phyloP scores from a whole-genome alignment of 257 asterid genomes.

The Solanum tacnaense region DNA sequence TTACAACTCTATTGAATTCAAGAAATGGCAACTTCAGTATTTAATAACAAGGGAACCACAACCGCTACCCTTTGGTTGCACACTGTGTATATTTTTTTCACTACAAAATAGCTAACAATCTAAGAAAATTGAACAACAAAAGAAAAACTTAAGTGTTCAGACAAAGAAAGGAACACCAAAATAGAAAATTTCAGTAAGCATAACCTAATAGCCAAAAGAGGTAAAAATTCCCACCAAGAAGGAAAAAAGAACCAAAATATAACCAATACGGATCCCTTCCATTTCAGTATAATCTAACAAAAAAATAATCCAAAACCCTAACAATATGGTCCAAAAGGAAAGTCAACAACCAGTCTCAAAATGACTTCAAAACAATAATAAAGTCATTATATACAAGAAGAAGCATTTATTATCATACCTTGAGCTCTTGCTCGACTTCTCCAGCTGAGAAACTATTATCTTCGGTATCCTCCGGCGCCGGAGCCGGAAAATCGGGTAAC shows the following conservation, averaged over 20 bases:
- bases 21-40: background rate
- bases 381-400: conserved; percentile 6
- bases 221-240: background rate
- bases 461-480: conserved; percentile 11
- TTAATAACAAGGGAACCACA: background rate
- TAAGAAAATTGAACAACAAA: background rate
- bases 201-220: background rate
- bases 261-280: background rate
- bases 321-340: background rate
- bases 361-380: conserved; percentile 11
- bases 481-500: conserved; percentile 36
- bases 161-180: background rate
- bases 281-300: background rate
- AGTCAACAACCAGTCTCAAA: background rate
- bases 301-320: background rate
- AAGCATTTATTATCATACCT: conserved; percentile 27
- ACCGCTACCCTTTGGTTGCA: background rate
- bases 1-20: background rate
- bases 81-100: background rate
- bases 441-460: conserved; percentile 22
- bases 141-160: background rate
- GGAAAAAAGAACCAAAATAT: background rate
- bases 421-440: conserved; percentile 30
- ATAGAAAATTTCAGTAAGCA: background rate
- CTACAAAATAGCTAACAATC: background rate